Percentiles rank a stretch among this genome's conserved stretches.
phyloP scores from a whole-genome alignment of 345 rosid genomes.

The Corchorus capsularis region DNA sequence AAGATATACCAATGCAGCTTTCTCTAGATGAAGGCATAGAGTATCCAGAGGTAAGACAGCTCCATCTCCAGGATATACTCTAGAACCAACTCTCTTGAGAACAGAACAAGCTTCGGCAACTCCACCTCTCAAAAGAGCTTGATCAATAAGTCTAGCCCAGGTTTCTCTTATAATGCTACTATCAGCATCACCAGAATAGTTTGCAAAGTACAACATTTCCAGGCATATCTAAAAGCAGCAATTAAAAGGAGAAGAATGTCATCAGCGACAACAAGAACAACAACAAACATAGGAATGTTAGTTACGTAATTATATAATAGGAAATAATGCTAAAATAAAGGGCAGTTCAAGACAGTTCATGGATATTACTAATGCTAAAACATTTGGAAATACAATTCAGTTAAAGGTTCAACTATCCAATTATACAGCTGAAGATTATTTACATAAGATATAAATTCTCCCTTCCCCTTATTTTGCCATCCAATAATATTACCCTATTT shows the following conservation, averaged over 20 bases:
- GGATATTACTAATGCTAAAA: background rate
- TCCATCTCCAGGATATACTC: slow-evolving; percentile 91
- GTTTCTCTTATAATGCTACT: slow-evolving; percentile 91
- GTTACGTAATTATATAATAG: background rate
- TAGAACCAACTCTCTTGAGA: slow-evolving; percentile 85
- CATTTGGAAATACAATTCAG: background rate
- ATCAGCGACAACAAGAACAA: background rate
- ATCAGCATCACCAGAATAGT: slow-evolving; percentile 88
- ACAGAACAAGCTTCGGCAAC: slow-evolving; percentile 96
- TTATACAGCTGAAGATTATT: background rate
- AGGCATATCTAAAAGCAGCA: slow-evolving; percentile 69
- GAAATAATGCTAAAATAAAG: background rate
- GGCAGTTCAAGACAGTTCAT: background rate
- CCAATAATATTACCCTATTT: background rate
- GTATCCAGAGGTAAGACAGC: slow-evolving; percentile 81
- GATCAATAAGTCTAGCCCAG: slow-evolving; percentile 92
- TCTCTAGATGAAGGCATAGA: slow-evolving; percentile 94
- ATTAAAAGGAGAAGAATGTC: slow-evolving; percentile 19
- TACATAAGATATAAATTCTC: background rate
- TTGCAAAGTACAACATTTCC: slow-evolving; percentile 95
- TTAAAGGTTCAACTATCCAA: background rate
- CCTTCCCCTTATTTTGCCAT: background rate
- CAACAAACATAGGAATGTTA: background rate
- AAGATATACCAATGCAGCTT: slow-evolving; percentile 75
- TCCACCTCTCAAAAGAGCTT: slow-evolving; percentile 88